Conservation (phyloP, 495 filamentous ascomycete genomes). For the Hypoxylon fragiforme region DNA sequence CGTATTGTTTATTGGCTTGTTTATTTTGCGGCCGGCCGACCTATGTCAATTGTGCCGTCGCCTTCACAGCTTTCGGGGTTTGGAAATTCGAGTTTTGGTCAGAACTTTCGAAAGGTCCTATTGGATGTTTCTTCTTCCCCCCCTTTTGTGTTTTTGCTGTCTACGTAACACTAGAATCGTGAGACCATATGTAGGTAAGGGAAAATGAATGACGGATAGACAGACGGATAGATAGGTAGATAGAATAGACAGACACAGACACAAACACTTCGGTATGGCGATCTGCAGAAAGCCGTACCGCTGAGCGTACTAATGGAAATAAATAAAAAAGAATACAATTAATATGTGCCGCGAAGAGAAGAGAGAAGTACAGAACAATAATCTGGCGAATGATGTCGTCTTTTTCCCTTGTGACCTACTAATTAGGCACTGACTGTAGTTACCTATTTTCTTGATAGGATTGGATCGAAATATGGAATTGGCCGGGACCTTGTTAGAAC, state of each 20-base stretch:
- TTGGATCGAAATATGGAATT: conserved; percentile 13
- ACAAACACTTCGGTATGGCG: neutral
- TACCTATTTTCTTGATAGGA: conserved; percentile 1
- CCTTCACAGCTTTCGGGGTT: conserved; percentile 24
- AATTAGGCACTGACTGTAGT: too few species aligned
- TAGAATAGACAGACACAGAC: neutral
- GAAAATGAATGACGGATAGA: too few species aligned
- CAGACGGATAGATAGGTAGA: neutral
- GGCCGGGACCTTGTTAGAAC: conserved; percentile 11
- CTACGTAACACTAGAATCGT: conserved; percentile 20
- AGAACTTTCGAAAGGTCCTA: conserved; percentile 21
- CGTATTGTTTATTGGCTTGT: too few species aligned
- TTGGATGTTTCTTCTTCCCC: conserved; percentile 25
- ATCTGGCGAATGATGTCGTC: conserved; percentile 5
- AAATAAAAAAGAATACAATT: conserved; percentile 5
- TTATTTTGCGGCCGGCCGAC: conserved; percentile 11
- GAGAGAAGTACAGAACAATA: neutral
- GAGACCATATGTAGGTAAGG: too few species aligned
- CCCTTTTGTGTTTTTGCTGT: conserved; percentile 29
- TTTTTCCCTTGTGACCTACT: neutral
- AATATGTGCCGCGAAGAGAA: conserved; percentile 28
- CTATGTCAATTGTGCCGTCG: conserved; percentile 20
- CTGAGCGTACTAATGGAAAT: neutral
- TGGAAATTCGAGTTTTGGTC: conserved; percentile 28
- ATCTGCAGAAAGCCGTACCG: neutral